Conservation (phyloP, 192 early-diverging fungal species). For the Entrophospora sp. region DNA sequence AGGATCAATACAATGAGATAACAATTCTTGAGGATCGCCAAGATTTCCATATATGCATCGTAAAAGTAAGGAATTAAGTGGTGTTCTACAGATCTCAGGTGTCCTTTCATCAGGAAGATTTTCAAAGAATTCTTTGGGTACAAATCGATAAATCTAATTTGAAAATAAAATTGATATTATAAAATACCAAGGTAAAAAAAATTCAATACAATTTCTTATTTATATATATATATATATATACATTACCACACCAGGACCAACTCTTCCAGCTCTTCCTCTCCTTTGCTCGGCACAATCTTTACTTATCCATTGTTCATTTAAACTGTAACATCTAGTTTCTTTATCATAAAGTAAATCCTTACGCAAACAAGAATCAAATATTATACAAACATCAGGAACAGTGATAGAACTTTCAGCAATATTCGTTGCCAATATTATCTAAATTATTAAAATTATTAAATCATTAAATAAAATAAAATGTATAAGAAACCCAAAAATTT, state of each 20-base stretch:
- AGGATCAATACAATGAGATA: constrained; percentile 21
- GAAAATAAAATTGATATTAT: too few relatives aligned
- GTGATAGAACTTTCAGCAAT: constrained; percentile 71
- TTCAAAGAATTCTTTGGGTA: constrained; percentile 19
- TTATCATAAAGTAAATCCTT: constrained; percentile 51
- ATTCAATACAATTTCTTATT: too few relatives aligned
- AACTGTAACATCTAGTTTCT: constrained; percentile 31
- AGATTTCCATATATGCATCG: constrained; percentile 24
- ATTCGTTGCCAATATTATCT: constrained; percentile 59
- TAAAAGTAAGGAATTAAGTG: constrained; percentile 19
- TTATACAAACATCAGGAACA: constrained; percentile 63
- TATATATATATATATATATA: too few relatives aligned
- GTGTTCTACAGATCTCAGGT: constrained; percentile 24
- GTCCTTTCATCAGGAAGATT: constrained; percentile 16
- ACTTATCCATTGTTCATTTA: constrained; percentile 42
- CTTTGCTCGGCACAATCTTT: constrained; percentile 49
- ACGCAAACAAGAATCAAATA: constrained; percentile 59
- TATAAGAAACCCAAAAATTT: not conserved
- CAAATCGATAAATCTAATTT: constrained; percentile 25
- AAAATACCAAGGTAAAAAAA: too few relatives aligned
- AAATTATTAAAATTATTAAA: too few relatives aligned
- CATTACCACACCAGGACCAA: constrained; percentile 26
- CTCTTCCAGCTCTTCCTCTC: constrained; percentile 52
- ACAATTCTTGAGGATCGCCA: constrained; percentile 18
- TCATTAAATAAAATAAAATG: constrained; percentile 25